Base-by-base conservation (phyloP, 2,329 filamentous ascomycete species). In the Xylariales sp. region DNA sequence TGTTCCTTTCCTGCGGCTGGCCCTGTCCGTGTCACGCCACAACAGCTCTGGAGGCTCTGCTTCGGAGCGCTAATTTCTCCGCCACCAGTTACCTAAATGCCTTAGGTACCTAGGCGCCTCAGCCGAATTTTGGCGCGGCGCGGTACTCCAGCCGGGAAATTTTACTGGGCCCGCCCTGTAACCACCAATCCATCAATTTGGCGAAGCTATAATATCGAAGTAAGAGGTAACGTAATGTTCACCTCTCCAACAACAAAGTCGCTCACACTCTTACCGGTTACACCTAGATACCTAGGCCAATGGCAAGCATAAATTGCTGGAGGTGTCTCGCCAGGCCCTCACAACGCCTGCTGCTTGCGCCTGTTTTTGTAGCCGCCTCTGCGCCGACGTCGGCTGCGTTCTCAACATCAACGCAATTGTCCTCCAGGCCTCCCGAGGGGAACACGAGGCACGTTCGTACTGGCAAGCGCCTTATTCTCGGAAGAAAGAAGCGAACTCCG, bases 241-340 rank as follows among this genome's bases (percentile, higher is more conserved):
- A 63, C 46, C 56, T 62, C 46, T 23, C 36, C 34, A 32, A 57
- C 23, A 39, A 39, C 41, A 43, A 32, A 7, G 16, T 43, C 45
- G n/a, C 41, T 10, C 32, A 18, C 36, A 3, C 7, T 5, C 45
- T 16, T 56, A 16, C 39, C 64, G 43, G 36, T 39, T n/a, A 43
- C 28, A 41, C 9, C 16, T 6, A 28, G 43, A 52, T 14, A 45
- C 45, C 5, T 50, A 50, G 65, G 52, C 53, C 78, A 77, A 89
- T 89, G 87, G 85, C 86, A 76, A 86, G 85, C 67, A 80, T 83
- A 64, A 86, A 83, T 75, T 87, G 86, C 80, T 86, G 86, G 85
- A 84, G 85, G 81, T 88, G 86, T 80, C 82, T 89, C 49, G 81
- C 83, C 65, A 80, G 84, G 81, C 83, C 76, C 68, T 76, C 76